Base-by-base conservation (phyloP, 768 basidiomycete genomes). In the Psilocybe cyanescens region DNA sequence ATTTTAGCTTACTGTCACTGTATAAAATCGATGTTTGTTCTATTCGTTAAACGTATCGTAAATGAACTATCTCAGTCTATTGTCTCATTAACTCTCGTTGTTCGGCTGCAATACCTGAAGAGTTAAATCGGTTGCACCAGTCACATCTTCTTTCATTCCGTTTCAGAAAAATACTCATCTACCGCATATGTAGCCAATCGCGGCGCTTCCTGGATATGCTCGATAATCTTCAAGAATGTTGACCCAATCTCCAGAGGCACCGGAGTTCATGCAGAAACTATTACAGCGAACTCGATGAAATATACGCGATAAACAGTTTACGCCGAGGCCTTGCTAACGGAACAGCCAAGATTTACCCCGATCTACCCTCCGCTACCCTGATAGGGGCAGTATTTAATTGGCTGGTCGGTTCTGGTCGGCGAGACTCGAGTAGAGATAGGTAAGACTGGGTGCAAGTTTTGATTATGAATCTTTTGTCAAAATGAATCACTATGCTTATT, bases 381-480 rank as follows among this genome's bases (percentile, higher is more conserved):
- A 24, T 50, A 12, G 17, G 49, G 28, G 14, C 14, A 16, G 28
- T 14, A 9, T 8, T 46, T 19, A 9, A n/a, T 51, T 24, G 17
- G 8, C 17, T 4, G 31, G 2, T n/a, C 33, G 30, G 30, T 16
- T 35, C 51, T 33, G 35, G 51, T 51, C 30, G 50, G 51, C 51
- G 51, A 53, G 51, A 53, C 51, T 53, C 51, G 51, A 53, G 51
- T 53, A 53, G 33, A 17, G 33, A 8, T 49, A 14, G 47, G 19
- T 24, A 24, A 49, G 47, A n/a, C 28, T 49, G 8, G 19, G 47
- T 49, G 17, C 14, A 7, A 30, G 47, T 28, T 33, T 33, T 30
- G 50, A 30, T n/a, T 33, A 33, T 8, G 24, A 30, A 30, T 51
- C 16, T 51, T 8, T 12, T n/a, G 50, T 12, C 11, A 51, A 5